Base-by-base conservation (phyloP, 2,329 filamentous ascomycete species). In the Aspergillus tamarii region DNA sequence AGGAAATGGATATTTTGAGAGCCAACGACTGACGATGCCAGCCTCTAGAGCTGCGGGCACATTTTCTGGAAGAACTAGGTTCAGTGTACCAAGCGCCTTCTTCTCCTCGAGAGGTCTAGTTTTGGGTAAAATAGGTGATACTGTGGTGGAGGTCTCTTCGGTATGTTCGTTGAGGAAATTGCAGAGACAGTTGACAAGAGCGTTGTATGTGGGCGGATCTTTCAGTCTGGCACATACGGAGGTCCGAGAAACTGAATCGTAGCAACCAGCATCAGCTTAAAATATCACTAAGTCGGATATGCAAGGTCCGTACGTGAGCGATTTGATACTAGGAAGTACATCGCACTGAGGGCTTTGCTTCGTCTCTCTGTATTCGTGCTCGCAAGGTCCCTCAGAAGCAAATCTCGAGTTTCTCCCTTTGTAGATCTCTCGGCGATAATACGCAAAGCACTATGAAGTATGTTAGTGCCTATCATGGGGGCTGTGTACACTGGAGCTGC, bases 11-110 rank as follows among this genome's bases (percentile, higher is more conserved):
- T 93, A 92, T 69, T 86, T 88, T 39, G 82, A 85, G n/a, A 94
- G 84, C 91, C 91, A 94, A 61, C 86, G 87, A 64, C 89, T 88
- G 45, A 94, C 84, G 66, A 94, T 87, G 8, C 84, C 84, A 43
- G 89, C 87, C 73, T 87, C 78, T 21, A 93, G 77, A 59, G 84
- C 84, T 30, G 83, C 82, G 1, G 84, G 79, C 21, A 86, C 84
- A 68, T 87, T 86, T 65, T 86, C 85, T 64, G 83, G 84, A n/a
- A 90, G 81, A 3, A 93, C 79, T 8, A 79, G 72, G 69, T 91
- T 88, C 67, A 92, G 87, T 26, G 89, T 83, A 1, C 70, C 72
- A 14, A 84, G 66, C 0, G 81, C 76, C 59, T 79, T 80, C 45
- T 72, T 78, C 60, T 84, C 81, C 21, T 79, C 77, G 1, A 77